Conservation (phyloP, 1,284 basidiomycete species). For the Earliella scabrosa region DNA sequence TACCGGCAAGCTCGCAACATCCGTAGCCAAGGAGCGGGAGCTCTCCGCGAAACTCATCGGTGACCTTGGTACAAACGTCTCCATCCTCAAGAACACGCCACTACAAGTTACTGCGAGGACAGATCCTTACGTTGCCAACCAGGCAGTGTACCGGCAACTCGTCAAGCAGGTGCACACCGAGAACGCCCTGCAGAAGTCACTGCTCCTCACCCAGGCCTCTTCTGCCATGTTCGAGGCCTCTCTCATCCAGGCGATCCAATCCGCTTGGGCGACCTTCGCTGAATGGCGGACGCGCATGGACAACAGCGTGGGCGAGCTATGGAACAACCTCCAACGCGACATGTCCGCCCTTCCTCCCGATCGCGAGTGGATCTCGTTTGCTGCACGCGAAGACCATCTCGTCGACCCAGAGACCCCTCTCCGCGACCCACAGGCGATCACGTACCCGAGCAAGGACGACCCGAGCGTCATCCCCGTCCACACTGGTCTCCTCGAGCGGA, state of each 20-base stretch:
- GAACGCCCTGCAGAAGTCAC: conserved; percentile 97
- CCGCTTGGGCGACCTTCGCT: conserved; percentile 96
- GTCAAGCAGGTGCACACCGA: conserved; percentile 96
- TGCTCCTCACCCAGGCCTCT: conserved; percentile 99
- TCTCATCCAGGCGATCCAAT: conserved; percentile 94
- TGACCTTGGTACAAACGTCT: conserved; percentile 88
- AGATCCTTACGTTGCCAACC: conserved; percentile 89
- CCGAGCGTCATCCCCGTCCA: conserved; percentile 89
- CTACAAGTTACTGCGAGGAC: conserved; percentile 83
- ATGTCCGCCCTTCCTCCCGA: conserved; percentile 91
- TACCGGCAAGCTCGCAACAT: conserved; percentile 93
- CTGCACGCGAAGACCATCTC: conserved; percentile 93
- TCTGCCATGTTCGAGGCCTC: conserved; percentile 98
- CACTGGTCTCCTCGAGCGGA: conserved; percentile 91
- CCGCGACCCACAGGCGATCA: conserved; percentile 79
- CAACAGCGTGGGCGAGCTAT: conserved; percentile 80
- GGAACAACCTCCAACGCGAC: conserved; percentile 74
- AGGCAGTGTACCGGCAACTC: conserved; percentile 85
- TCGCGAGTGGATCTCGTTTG: conserved; percentile 96
- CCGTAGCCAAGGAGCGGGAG: conserved; percentile 94
- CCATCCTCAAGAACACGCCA: conserved; percentile 94
- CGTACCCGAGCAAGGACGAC: conserved; percentile 95
- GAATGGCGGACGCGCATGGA: conserved; percentile 96
- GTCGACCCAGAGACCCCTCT: conserved; percentile 96
- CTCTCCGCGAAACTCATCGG: conserved; percentile 87